Conservation (phyloP, 2,329 filamentous ascomycete species). For the Phaeosphaeriaceae sp. region DNA sequence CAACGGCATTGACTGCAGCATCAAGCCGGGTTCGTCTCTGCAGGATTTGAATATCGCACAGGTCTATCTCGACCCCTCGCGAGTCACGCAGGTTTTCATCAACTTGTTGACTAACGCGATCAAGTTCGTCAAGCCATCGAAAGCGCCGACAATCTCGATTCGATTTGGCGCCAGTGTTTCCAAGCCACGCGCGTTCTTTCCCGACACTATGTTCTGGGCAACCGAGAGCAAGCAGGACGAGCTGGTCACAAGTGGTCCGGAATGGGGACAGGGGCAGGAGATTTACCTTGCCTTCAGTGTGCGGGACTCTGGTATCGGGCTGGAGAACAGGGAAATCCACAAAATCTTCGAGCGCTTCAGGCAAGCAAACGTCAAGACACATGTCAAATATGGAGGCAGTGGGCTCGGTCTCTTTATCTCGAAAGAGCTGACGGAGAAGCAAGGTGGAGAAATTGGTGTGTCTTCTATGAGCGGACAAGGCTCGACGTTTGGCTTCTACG, state of each 20-base stretch:
- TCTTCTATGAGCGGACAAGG: conserved; percentile 45
- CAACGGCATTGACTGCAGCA: conserved; percentile 36
- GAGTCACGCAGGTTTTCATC: conserved; percentile 73
- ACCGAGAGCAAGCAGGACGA: conserved; percentile 26
- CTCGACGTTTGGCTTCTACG: conserved; percentile 55
- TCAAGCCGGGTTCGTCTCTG: conserved; percentile 48
- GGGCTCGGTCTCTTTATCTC: conserved; percentile 56
- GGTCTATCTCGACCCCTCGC: conserved; percentile 51
- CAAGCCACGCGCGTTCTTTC: conserved; percentile 35
- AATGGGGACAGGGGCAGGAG: conserved; percentile 49
- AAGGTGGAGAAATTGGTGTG: conserved; percentile 57
- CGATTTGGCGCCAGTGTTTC: conserved; percentile 42
- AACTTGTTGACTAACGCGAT: conserved; percentile 70
- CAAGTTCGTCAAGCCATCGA: conserved; percentile 50
- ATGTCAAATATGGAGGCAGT: conserved; percentile 53
- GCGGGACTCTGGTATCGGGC: conserved; percentile 51
- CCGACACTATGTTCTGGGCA: conserved; percentile 39
- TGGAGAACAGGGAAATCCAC: conserved; percentile 48
- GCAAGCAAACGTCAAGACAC: conserved; percentile 46
- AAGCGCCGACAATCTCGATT: conserved; percentile 47
- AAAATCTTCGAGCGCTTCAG: conserved; percentile 47
- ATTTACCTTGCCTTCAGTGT: conserved; percentile 50
- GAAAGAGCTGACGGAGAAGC: conserved; percentile 53
- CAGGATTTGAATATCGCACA: conserved; percentile 45
- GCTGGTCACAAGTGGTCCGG: conserved; percentile 33